phyloP scores from a whole-genome alignment of 169 alveolate species.

The Cryptosporidium xiaoi region DNA sequence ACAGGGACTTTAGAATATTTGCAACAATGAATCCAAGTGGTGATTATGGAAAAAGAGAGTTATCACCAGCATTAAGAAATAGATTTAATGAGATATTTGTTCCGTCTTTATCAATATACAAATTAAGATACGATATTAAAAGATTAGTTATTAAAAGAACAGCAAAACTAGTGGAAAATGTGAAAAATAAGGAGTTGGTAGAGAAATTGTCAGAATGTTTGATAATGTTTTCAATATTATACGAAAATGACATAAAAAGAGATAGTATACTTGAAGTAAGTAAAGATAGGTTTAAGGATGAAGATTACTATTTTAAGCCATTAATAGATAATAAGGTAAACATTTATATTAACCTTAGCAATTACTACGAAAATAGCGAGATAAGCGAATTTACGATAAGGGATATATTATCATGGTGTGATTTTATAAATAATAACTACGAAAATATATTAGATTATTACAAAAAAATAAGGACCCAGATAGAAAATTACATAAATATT shows the following conservation, averaged over 20 bases:
- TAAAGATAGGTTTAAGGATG: background rate
- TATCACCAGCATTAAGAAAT: slow-evolving; percentile 98
- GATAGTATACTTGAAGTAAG: slow-evolving; percentile 1
- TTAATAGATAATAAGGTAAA: slow-evolving; percentile 5
- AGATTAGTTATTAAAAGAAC: slow-evolving; percentile 60
- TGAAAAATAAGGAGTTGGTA: background rate
- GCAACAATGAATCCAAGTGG: slow-evolving; percentile 99
- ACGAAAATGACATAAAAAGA: slow-evolving; percentile 35
- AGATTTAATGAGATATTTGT: slow-evolving; percentile 98
- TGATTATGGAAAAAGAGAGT: slow-evolving; percentile 99
- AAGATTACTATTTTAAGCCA: slow-evolving; percentile 3
- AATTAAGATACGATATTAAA: slow-evolving; percentile 30
- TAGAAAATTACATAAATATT: background rate
- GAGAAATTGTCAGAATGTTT: slow-evolving; percentile 15
- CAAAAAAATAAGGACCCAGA: background rate
- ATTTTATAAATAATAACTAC: slow-evolving; percentile 34
- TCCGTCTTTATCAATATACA: slow-evolving; percentile 53
- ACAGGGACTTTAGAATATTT: slow-evolving; percentile 91
- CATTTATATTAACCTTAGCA: background rate
- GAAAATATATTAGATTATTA: slow-evolving; percentile 8
- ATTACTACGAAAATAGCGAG: background rate
- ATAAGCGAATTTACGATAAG: slow-evolving; percentile 37
- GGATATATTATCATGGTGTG: slow-evolving; percentile 52
- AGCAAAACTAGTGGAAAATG: background rate
- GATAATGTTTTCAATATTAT: slow-evolving; percentile 21